Conservation (phyloP, 129 eudicot species). For the Escallonia herrerae region DNA sequence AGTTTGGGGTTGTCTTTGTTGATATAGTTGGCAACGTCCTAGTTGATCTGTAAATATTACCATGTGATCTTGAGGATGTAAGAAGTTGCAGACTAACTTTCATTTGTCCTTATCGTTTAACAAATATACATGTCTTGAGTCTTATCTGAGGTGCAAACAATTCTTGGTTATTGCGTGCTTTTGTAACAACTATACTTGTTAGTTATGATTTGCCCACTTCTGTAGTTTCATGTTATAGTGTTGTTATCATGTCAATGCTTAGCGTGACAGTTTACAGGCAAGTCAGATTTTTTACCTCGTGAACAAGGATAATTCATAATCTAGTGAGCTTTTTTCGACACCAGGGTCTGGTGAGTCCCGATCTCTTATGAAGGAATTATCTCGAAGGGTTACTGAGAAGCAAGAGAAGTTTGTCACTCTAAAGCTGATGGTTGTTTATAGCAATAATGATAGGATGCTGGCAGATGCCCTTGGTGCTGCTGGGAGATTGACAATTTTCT, state of each 20-base stretch:
- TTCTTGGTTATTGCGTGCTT: not conserved
- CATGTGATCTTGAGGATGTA: no score
- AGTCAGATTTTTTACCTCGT: not conserved
- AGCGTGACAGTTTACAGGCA: not conserved
- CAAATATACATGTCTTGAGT: not conserved
- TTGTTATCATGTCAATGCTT: not conserved
- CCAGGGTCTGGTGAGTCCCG: constrained; percentile 95
- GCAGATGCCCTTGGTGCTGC: constrained; percentile 83
- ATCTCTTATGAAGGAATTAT: constrained; percentile 66
- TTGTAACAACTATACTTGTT: no score
- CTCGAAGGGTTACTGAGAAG: constrained; percentile 38
- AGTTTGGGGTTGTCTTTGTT: no score
- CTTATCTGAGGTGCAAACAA: not conserved
- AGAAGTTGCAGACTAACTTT: no score
- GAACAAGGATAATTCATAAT: no score
- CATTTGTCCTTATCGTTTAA: no score
- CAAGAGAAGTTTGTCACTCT: constrained; percentile 40
- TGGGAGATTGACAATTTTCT: constrained; percentile 59
- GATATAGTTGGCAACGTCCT: no score
- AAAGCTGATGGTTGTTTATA: constrained; percentile 65
- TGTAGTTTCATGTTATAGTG: not conserved
- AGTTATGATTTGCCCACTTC: not conserved
- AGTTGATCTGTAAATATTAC: no score
- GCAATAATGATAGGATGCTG: constrained; percentile 47
- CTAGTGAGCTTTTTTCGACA: no score